phyloP scores from a whole-genome alignment of 306 rosid species.

The Dicorynia guianensis region DNA sequence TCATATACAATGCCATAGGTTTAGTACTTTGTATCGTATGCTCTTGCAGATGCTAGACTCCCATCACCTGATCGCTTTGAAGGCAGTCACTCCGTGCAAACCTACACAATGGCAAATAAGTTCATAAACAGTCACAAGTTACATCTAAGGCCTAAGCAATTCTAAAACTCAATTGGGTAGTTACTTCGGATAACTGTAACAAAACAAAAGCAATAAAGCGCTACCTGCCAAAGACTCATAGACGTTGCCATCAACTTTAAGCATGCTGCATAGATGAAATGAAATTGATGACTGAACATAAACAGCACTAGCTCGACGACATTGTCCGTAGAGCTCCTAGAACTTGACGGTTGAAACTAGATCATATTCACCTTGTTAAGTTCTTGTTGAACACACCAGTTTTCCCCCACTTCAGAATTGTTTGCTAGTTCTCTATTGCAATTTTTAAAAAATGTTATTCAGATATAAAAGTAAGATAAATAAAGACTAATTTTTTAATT shows the following conservation, averaged over 20 bases:
- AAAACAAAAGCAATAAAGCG: constrained; percentile 21
- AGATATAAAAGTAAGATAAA: too few species aligned
- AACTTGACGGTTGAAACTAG: not conserved
- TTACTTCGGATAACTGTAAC: constrained; percentile 18
- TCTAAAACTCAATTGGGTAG: constrained; percentile 10
- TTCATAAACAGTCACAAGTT: not conserved
- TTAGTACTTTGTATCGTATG: not conserved
- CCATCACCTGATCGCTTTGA: not conserved
- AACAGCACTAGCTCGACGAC: constrained; percentile 16
- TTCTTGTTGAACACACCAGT: not conserved
- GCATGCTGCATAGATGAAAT: constrained; percentile 1
- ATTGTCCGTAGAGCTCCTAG: not conserved
- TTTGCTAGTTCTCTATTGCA: too few species aligned
- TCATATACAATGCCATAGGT: too few species aligned
- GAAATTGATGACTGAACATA: not conserved
- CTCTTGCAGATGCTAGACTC: not conserved
- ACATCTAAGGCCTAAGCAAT: not conserved
- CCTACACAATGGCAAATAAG: not conserved
- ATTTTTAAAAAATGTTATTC: too few species aligned
- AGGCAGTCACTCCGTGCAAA: not conserved
- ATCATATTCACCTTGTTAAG: not conserved
- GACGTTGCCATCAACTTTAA: constrained; percentile 6
- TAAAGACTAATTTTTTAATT: too few species aligned
- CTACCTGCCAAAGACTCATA: not conserved
- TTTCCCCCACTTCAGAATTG: not conserved